phyloP scores from a whole-genome alignment of 225 moss, liverwort and hornwort genomes.

The Polytrichum formosum region DNA sequence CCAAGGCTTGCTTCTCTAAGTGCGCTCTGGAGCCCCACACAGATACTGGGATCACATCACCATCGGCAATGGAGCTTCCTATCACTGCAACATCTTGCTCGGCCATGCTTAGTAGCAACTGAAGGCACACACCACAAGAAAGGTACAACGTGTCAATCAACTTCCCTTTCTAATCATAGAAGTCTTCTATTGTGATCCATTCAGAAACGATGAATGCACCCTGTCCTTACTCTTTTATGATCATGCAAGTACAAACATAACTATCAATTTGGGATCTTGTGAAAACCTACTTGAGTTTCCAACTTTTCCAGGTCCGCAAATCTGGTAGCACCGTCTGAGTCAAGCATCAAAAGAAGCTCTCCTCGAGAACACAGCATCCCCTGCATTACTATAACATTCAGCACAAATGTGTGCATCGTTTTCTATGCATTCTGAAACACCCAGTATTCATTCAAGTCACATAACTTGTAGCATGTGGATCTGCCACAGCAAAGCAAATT shows the following conservation, averaged over 20 bases:
- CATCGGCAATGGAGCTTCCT: conserved; percentile 30
- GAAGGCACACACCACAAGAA: conserved; percentile 17
- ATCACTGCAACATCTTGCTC: conserved; percentile 24
- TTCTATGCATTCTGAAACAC: no score
- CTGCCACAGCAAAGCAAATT: no score
- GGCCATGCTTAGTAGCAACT: conserved; percentile 49
- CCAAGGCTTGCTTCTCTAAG: conserved; percentile 75
- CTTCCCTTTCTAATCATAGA: no score
- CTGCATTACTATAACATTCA: conserved; percentile 34
- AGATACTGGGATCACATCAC: conserved; percentile 50
- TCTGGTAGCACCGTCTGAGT: conserved; percentile 90
- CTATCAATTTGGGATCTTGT: no score
- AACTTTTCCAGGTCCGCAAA: conserved; percentile 75
- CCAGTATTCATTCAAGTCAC: not conserved
- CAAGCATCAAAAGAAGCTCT: conserved; percentile 81
- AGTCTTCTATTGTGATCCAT: no score
- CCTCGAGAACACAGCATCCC: conserved; percentile 92
- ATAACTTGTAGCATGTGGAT: not conserved
- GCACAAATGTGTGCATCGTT: not conserved
- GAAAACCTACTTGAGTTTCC: conserved; percentile 54
- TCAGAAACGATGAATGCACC: no score
- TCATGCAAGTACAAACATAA: no score
- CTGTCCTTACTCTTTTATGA: no score
- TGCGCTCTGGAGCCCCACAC: conserved; percentile 87
- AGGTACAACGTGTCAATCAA: not conserved